Evolutionary conservation across 371 early-diverging fungal genomes (phyloP), one percentile per base, ranked within the genome.

Genomic region (Modicella reniformis): DNA sequence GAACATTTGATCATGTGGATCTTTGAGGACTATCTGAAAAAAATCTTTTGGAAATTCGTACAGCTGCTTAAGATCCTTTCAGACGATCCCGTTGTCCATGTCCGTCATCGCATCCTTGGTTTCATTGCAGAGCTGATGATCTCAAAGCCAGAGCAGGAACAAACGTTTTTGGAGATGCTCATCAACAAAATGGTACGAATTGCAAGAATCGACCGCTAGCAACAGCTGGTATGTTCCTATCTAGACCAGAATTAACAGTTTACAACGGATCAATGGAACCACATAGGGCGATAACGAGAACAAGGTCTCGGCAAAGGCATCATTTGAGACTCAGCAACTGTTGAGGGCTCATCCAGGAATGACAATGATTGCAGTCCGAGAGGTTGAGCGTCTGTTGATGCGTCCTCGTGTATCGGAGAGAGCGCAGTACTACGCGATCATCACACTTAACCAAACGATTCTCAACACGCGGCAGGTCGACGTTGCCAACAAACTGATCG

Each of bases 121-220:
- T 89, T 87, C 81, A 87, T 96, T 53, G 82, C 86, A 58, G 92
- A 93, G 70, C 83, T 98, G 41, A 83, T 97, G 62, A 81, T 84
- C 48, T 82, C 88, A 28, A 96, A 96, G 77, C 95, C 98, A 9
- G 98, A 98, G 82, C 96, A 97, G 83, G 98, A 98, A 74, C 92
- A 93, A 59, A 97, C 96, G 69, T 84, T 98, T 64, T 86, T 98
- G 49, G 87, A 92, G 40, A 74, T 98, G 59, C 86, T 98, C 26
- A 92, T 95, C 66, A 96, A 96, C 90, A 98, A 97, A 80, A 82
- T 98, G 58, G 83, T 82, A 80, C 47, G 15, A n/a, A n/a, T 17
- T 6, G 7, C 6, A 13, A 7, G 17, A 23, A 0, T 25, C 23
- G 19, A 23, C n/a, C n/a, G n/a, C n/a, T n/a, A n/a, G n/a, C n/a